Evolutionary conservation across 176 grass and related monocot species (phyloP).

Genomic region (Canna indica): DNA sequence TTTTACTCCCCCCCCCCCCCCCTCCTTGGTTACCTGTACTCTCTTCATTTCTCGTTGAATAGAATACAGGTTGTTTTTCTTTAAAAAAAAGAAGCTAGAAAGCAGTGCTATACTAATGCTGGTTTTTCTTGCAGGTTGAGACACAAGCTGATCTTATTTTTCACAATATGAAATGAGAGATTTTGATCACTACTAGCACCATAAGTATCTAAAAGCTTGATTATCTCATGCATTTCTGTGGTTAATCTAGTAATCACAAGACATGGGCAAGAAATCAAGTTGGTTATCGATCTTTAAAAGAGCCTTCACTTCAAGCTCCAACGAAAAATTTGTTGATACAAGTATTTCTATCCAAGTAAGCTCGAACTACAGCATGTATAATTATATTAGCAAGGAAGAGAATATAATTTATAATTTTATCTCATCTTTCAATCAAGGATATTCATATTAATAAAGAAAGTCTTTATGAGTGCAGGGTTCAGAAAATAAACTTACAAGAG

Average conservation of each 20-base stretch:
- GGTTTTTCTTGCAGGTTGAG: background rate
- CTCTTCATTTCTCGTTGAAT: no score
- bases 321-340: conserved; percentile 38
- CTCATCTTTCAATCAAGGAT: background rate
- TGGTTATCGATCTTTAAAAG: conserved; percentile 79
- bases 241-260: conserved; percentile 30
- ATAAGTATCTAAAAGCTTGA: background rate
- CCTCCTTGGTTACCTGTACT: no score
- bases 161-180: background rate
- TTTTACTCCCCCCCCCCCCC: no score
- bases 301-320: conserved; percentile 59
- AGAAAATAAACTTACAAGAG: conserved; percentile 29
- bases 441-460: conserved; percentile 2
- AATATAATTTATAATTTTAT: no score
- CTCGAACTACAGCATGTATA: background rate
- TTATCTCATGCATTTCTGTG: no score
- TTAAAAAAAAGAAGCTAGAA: no score
- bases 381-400: no score
- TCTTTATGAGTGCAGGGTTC: conserved; percentile 1
- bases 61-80: no score
- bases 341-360: conserved; percentile 41
- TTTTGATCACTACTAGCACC: background rate
- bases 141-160: no score
- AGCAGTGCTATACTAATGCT: background rate
- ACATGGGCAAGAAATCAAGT: conserved; percentile 92